Percentiles rank a stretch among this genome's conserved stretches.
These are phyloP conservation scores for Batrachochytrium dendrobatidis DNA, from an alignment of 371 early-diverging fungal genomes.

Conservation along the genomic window DNA sequence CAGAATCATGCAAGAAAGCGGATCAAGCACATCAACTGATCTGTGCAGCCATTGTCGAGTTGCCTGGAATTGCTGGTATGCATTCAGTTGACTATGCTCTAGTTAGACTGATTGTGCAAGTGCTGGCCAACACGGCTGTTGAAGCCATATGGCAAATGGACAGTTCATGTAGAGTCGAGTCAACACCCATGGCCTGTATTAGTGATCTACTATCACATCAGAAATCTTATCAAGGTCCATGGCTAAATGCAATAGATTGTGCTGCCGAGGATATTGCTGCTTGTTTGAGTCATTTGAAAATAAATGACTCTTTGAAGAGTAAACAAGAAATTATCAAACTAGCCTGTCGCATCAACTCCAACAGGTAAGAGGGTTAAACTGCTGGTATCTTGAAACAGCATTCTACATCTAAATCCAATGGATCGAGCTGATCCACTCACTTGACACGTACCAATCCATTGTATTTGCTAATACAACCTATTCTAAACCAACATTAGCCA, in stretches of 20 bases:
- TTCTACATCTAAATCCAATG: too few species aligned
- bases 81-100: constrained; percentile 20
- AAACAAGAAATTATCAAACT: constrained; percentile 16
- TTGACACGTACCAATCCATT: too few species aligned
- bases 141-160: not conserved
- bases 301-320: not conserved
- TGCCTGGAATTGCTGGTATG: constrained; percentile 27
- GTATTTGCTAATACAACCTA: too few species aligned
- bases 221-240: constrained; percentile 5
- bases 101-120: constrained; percentile 16
- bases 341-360: constrained; percentile 28
- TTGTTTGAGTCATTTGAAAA: not conserved
- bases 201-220: constrained; percentile 7
- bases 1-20: constrained; percentile 9
- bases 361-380: constrained; percentile 10
- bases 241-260: constrained; percentile 6
- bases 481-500: too few species aligned
- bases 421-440: too few species aligned
- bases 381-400: too few species aligned
- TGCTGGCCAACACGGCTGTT: constrained; percentile 6
- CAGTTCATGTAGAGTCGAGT: not conserved
- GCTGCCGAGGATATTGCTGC: constrained; percentile 8
- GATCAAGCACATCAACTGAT: constrained; percentile 14
- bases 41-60: constrained; percentile 14
- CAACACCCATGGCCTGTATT: constrained; percentile 6